Conservation (phyloP, 495 filamentous ascomycete genomes). For the Coniosporium apollinis region DNA sequence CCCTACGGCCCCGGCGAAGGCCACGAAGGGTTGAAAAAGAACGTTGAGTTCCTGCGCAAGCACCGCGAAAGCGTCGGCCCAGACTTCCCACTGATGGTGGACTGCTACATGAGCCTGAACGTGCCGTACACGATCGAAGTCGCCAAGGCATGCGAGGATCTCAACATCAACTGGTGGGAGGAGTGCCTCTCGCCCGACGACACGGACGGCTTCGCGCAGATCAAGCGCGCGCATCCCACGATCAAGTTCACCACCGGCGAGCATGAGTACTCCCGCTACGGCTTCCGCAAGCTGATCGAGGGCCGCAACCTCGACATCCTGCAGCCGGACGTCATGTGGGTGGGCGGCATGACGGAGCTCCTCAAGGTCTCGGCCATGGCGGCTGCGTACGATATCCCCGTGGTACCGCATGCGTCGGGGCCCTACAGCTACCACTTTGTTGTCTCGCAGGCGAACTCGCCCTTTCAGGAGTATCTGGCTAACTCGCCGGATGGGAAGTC, state of each 20-base stretch:
- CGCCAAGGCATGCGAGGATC: conserved; percentile 57
- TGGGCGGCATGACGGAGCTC: conserved; percentile 81
- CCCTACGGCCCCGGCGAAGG: conserved; percentile 82
- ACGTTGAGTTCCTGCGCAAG: conserved; percentile 70
- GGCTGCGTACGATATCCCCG: conserved; percentile 79
- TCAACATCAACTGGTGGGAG: conserved; percentile 95
- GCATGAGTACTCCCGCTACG: conserved; percentile 83
- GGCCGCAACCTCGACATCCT: conserved; percentile 84
- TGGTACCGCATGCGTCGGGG: conserved; percentile 84
- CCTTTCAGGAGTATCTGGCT: conserved; percentile 88
- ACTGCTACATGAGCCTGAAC: conserved; percentile 92
- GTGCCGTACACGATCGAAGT: conserved; percentile 85
- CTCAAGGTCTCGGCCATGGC: conserved; percentile 79
- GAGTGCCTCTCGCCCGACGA: conserved; percentile 82
- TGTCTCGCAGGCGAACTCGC: conserved; percentile 73
- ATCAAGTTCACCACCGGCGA: conserved; percentile 89
- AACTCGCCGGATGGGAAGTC: conserved; percentile 81
- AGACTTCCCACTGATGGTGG: conserved; percentile 83
- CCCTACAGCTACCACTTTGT: conserved; percentile 94
- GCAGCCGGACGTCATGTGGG: conserved; percentile 94
- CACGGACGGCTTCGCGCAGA: conserved; percentile 69
- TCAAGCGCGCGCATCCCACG: conserved; percentile 81
- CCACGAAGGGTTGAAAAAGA: conserved; percentile 63
- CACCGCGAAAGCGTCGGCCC: conserved; percentile 73
- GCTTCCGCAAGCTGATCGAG: conserved; percentile 86